Percentiles rank a stretch among this genome's conserved stretches.
Conservation (phyloP, 768 basidiomycete genomes). For the Lentinula sp. region DNA sequence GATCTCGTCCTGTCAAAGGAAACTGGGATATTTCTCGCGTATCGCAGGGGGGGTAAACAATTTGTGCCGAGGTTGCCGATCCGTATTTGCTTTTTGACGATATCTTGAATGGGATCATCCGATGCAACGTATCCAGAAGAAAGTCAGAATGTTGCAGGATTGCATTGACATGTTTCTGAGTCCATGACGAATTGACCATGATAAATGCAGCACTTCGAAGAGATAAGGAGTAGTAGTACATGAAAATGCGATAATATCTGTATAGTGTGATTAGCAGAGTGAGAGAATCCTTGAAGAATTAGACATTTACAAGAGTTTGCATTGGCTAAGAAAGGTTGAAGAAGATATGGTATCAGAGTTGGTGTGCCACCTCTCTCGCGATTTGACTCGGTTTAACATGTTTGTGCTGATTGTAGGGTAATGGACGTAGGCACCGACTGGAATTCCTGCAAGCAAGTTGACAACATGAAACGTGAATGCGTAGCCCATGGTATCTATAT, state of each 20-base stretch:
- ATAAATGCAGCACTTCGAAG: constrained; percentile 69
- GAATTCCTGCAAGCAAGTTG: constrained; percentile 52
- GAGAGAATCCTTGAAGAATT: neutral
- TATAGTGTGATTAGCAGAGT: neutral
- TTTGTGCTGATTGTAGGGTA: constrained; percentile 95
- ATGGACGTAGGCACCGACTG: constrained; percentile 89
- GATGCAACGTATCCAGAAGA: constrained; percentile 33
- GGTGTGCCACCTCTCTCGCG: constrained; percentile 53
- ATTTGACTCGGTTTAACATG: constrained; percentile 80
- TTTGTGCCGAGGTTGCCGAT: constrained; percentile 23
- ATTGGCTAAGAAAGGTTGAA: constrained; percentile 44
- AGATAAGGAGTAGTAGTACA: constrained; percentile 73
- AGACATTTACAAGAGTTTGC: constrained; percentile 56
- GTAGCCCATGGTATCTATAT: constrained; percentile 93
- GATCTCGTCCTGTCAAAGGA: constrained; percentile 45
- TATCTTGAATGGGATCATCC: neutral
- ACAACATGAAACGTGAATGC: constrained; percentile 89
- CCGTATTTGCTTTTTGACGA: neutral
- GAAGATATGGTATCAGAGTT: constrained; percentile 54
- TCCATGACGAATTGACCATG: constrained; percentile 98
- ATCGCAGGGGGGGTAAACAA: constrained; percentile 92
- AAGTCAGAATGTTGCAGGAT: constrained; percentile 57
- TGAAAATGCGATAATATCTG: constrained; percentile 88
- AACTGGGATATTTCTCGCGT: constrained; percentile 63
- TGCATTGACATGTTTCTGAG: constrained; percentile 72